Conservation (phyloP, 2,329 filamentous ascomycete species). For the Escovopsis sp. region DNA sequence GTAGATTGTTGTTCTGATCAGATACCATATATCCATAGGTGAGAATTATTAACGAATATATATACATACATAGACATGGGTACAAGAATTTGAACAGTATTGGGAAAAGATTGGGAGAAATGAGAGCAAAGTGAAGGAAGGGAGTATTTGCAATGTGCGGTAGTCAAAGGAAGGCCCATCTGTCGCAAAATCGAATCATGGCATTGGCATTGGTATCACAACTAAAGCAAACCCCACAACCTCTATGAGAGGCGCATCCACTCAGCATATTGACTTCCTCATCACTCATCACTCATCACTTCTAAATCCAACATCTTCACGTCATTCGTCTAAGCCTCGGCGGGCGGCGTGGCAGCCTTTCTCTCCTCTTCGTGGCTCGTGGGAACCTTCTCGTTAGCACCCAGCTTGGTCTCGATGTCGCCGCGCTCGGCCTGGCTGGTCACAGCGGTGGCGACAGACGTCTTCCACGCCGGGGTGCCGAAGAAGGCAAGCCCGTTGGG, state of each 20-base stretch:
- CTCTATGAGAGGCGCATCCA: neutral
- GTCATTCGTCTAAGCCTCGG: neutral
- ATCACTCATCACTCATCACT: too few species aligned
- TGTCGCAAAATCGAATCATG: neutral
- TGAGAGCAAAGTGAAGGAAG: too few species aligned
- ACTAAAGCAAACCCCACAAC: neutral
- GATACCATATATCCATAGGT: too few species aligned
- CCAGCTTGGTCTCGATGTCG: constrained; percentile 13
- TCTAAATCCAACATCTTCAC: neutral
- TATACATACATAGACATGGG: too few species aligned
- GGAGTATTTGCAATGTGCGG: too few species aligned
- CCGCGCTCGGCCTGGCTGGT: constrained; percentile 12
- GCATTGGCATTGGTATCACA: neutral
- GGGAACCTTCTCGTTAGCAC: constrained; percentile 9
- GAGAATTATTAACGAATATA: too few species aligned
- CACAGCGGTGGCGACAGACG: constrained; percentile 10
- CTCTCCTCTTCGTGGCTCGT: constrained; percentile 7
- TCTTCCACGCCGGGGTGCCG: constrained; percentile 20
- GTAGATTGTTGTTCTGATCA: too few species aligned
- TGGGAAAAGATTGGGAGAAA: too few species aligned
- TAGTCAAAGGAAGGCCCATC: too few species aligned
- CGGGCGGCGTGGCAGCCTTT: neutral
- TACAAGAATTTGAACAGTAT: too few species aligned
- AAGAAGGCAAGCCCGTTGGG: constrained; percentile 17
- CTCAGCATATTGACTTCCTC: too few species aligned